A percentile compares a stretch with the other conserved stretches of the same genome.
phyloP scores from a whole-genome alignment of 306 rosid genomes.

The Nissolia schottii region DNA sequence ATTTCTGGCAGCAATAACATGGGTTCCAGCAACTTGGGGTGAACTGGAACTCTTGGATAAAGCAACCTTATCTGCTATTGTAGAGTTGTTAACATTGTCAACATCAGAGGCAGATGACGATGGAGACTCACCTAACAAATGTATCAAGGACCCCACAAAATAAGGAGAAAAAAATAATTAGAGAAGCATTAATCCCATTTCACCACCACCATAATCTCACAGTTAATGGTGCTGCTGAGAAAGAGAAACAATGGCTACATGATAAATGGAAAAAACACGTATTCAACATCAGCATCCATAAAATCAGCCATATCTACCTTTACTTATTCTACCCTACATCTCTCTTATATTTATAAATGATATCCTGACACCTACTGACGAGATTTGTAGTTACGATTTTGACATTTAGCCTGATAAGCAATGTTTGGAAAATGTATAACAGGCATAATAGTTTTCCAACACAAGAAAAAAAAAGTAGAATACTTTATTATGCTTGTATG shows the following conservation, averaged over 20 bases:
- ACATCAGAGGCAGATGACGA: conserved; percentile 97
- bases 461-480: background rate
- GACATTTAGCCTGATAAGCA: background rate
- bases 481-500: background rate
- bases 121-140: conserved; percentile 90
- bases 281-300: background rate
- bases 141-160: conserved; percentile 1
- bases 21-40: conserved; percentile 74
- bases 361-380: background rate
- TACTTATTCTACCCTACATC: background rate
- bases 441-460: background rate
- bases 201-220: conserved; percentile 18
- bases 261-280: background rate
- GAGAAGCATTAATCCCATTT: conserved; percentile 1
- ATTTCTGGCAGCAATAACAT: conserved; percentile 62
- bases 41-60: conserved; percentile 65
- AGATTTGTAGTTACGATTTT: conserved; percentile 4
- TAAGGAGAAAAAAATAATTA: conserved; percentile 5
- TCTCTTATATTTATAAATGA: background rate
- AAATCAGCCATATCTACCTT: conserved; percentile 11
- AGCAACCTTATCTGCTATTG: conserved; percentile 57
- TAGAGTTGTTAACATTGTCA: conserved; percentile 87
- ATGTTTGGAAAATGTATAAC: background rate
- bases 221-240: background rate
- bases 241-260: conserved; percentile 10